Evolutionary conservation across 805 yeast genomes (phyloP).

Genomic region (Isabelozyma gotoi): DNA sequence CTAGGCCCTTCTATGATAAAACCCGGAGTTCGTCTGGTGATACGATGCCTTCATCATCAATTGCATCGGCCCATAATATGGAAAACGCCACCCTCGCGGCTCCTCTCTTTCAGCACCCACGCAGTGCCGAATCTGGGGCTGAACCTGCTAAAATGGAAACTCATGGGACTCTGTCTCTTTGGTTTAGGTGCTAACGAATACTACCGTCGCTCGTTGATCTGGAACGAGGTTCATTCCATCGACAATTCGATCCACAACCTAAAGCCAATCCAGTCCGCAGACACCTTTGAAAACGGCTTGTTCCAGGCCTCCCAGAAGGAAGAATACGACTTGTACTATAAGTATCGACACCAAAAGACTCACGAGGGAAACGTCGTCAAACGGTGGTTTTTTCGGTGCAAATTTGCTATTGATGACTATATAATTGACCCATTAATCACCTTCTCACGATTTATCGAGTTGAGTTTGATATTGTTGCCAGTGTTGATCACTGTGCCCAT

Average conservation of each 20-base stretch:
- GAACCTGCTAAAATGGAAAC: neutral
- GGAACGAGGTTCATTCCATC: slow-evolving; percentile 31
- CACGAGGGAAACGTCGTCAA: slow-evolving; percentile 18
- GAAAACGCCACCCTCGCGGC: neutral
- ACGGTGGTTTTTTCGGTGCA: slow-evolving; percentile 36
- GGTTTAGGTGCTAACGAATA: neutral
- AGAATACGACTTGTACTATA: slow-evolving; percentile 34
- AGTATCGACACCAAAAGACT: slow-evolving; percentile 27
- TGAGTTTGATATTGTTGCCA: slow-evolving; percentile 69
- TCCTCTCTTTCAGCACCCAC: neutral
- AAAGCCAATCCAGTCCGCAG: slow-evolving; percentile 47
- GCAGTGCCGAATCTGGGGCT: no score
- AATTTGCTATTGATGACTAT: slow-evolving; percentile 50
- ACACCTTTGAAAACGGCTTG: slow-evolving; percentile 70
- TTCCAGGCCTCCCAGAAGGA: slow-evolving; percentile 61
- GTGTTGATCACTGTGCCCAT: slow-evolving; percentile 66
- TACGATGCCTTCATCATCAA: neutral
- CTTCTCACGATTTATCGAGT: slow-evolving; percentile 64
- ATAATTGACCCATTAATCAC: slow-evolving; percentile 71
- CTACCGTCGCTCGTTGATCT: slow-evolving; percentile 1
- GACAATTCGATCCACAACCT: slow-evolving; percentile 38
- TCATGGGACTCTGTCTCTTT: neutral
- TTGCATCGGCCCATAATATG: no score
- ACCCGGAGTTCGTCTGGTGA: neutral
- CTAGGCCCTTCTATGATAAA: neutral